phyloP scores from a whole-genome alignment of 805 yeast species.

The Suhomyces kilbournensis region DNA sequence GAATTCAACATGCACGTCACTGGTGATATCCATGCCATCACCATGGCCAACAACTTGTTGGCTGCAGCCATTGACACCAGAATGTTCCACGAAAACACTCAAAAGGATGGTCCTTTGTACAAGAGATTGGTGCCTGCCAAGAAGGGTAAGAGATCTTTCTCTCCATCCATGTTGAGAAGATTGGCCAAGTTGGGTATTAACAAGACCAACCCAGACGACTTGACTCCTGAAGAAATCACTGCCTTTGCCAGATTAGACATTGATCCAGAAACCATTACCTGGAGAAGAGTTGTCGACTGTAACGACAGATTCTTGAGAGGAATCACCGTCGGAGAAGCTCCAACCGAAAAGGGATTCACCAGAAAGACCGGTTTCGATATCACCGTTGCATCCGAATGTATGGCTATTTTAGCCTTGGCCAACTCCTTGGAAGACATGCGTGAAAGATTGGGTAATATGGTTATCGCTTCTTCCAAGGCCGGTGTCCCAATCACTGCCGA shows the following conservation, averaged over 20 bases:
- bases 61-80: slow-evolving; percentile 98
- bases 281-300: slow-evolving; percentile 91
- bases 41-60: slow-evolving; percentile 87
- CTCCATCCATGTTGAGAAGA: slow-evolving; percentile 75
- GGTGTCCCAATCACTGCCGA: slow-evolving; percentile 90
- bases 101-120: slow-evolving; percentile 74
- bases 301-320: slow-evolving; percentile 90
- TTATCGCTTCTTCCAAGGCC: slow-evolving; percentile 71
- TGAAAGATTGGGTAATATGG: slow-evolving; percentile 82
- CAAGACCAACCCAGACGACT: slow-evolving; percentile 75
- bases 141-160: slow-evolving; percentile 75
- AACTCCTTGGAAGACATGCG: slow-evolving; percentile 79
- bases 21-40: slow-evolving; percentile 96
- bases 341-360: slow-evolving; percentile 86
- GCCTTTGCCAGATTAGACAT: slow-evolving; percentile 81
- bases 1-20: slow-evolving; percentile 97
- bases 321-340: slow-evolving; percentile 85
- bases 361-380: slow-evolving; percentile 92
- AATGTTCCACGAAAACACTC: slow-evolving; percentile 91
- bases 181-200: slow-evolving; percentile 76
- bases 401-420: slow-evolving; percentile 91
- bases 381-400: slow-evolving; percentile 92
- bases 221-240: slow-evolving; percentile 71
- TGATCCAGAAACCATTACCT: slow-evolving; percentile 85
- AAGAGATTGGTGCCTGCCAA: slow-evolving; percentile 83